Conservation (phyloP, 2,329 filamentous ascomycete species). For the Ophiostoma piceae region DNA sequence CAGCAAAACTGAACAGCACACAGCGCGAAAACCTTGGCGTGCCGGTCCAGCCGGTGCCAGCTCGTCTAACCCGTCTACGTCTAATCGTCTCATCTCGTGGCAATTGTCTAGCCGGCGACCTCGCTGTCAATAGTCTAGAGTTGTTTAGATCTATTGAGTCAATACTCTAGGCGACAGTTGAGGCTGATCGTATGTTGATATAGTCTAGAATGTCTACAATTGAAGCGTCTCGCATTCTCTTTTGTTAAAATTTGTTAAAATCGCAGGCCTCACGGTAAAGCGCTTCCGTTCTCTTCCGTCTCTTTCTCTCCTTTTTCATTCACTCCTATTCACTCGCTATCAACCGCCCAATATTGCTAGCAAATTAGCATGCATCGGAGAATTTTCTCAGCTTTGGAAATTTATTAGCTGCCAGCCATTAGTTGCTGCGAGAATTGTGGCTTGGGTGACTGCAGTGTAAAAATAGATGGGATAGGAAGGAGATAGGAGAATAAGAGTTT, state of each 20-base stretch:
- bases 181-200: neutral
- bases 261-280: neutral
- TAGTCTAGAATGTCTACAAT: neutral
- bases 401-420: neutral
- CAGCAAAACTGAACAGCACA: neutral
- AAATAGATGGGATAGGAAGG: no score
- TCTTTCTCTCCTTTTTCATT: neutral
- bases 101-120: no score
- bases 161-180: no score
- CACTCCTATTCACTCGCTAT: neutral
- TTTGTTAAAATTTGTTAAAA: neutral
- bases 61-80: neutral
- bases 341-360: neutral
- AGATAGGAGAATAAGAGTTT: no score
- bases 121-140: neutral
- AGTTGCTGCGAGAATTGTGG: neutral
- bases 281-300: neutral
- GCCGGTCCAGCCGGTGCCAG: neutral
- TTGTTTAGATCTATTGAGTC: neutral
- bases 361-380: constrained; percentile 4
- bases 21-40: neutral
- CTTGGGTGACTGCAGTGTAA: neutral
- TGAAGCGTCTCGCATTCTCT: neutral
- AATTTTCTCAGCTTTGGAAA: neutral
- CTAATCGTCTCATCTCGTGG: neutral